Base-by-base conservation (phyloP, 2,329 filamentous ascomycete species). In the Monilinia laxa region DNA sequence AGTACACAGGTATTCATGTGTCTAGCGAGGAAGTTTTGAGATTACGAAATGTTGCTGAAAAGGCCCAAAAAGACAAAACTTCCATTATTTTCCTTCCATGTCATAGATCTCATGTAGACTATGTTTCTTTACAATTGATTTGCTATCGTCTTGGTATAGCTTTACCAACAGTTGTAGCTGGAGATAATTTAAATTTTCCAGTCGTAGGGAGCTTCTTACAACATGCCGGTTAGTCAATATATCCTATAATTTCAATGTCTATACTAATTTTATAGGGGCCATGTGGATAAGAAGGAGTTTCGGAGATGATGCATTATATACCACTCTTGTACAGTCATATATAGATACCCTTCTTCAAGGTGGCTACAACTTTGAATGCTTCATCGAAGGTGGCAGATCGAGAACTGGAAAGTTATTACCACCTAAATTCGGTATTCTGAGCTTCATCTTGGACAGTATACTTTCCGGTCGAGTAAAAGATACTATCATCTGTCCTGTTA, bases 221-320 rank as follows among this genome's bases (percentile, higher is more conserved):
- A 76, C 91, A 97, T 80, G 93, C 93, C n/a, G 93, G 85, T 79
- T 78, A 67, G 76, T 76, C 23, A 23, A 38, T 31, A 38, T 31
- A 14, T 52, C n/a, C 28, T 23, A 7, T 11, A 40, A 31, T 25
- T 47, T 4, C 38, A 20, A 45, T 49, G 31, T 25, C 9, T 25
- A 25, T 66, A 23, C 42, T 70, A 62, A 47, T 53, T 65, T 3
- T 28, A 40, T 67, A 82, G 84, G 92, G 64, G 94, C 94, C 40
- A 96, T 98, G 92, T 98, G 90, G 87, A 98, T 99, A 75, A 86
- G 95, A 60, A 83, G 95, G 57, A 91, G 91, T 62, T 99, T 99
- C 78, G 93, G 93, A 53, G 91, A 97, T 69, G 95, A 99, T 76
- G 86, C 90, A 47, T 80, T 99, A 0, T 99, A 99, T 77, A 87